A percentile compares a stretch with the other conserved stretches of the same genome.
Conservation (phyloP, 345 rosid genomes). For the Boechera divaricarpa region DNA sequence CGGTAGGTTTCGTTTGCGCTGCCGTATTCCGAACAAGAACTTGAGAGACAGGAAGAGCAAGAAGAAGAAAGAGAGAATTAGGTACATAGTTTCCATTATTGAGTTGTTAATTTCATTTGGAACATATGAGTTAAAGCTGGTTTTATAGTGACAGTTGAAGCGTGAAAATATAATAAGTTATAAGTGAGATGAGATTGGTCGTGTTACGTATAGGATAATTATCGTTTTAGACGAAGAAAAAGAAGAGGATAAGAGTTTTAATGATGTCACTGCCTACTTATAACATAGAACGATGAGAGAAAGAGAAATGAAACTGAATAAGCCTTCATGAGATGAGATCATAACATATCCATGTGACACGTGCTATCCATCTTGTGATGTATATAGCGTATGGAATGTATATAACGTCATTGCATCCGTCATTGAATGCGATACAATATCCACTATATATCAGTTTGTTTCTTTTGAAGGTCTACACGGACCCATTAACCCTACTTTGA, state of each 20-base stretch:
- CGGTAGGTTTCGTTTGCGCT: constrained; percentile 45
- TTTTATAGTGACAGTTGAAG: constrained; percentile 6
- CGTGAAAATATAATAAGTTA: not conserved
- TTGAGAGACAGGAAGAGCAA: constrained; percentile 18
- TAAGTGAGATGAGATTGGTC: not conserved
- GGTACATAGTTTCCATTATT: constrained; percentile 21
- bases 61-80: not conserved
- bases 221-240: not conserved
- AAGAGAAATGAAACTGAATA: not conserved
- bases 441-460: not conserved
- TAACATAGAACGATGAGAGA: not conserved
- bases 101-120: not conserved
- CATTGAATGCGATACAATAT: not conserved
- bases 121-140: not conserved
- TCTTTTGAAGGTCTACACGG: not conserved
- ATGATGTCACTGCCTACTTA: not conserved
- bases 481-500: not conserved
- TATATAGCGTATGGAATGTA: not conserved
- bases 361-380: not conserved
- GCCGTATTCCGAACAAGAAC: constrained; percentile 9
- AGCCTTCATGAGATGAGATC: too few species aligned
- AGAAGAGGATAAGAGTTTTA: not conserved
- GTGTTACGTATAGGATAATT: not conserved
- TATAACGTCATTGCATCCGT: not conserved
- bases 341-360: not conserved